Percentiles rank a stretch among this genome's conserved stretches.
Conservation (phyloP, 176 grass and related monocot genomes). For the Musa itinerans region DNA sequence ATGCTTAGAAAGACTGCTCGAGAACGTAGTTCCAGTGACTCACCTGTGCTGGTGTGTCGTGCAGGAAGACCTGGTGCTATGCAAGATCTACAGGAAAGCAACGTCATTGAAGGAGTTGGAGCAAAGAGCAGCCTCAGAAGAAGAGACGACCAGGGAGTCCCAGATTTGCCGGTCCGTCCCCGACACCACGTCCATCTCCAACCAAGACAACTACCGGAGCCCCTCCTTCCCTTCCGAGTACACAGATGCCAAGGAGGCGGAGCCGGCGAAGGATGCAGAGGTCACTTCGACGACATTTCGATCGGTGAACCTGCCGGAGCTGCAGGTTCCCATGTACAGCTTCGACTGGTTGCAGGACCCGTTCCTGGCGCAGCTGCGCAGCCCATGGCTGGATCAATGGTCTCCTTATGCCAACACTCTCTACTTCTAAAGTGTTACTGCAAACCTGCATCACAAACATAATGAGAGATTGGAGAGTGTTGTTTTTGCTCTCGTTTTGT, state of each 20-base stretch:
- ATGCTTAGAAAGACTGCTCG: background rate
- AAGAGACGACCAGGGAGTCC: conserved; percentile 1
- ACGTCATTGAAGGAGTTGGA: conserved; percentile 78
- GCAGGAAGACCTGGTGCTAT: conserved; percentile 69
- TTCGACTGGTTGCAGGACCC: conserved; percentile 62
- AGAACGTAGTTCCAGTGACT: background rate
- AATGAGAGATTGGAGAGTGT: too few relatives aligned
- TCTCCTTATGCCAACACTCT: conserved; percentile 56
- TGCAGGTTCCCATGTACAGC: conserved; percentile 17
- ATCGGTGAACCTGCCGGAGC: conserved; percentile 29
- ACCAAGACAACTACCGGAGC: conserved; percentile 34
- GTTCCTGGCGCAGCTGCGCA: conserved; percentile 49
- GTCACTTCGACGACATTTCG: conserved; percentile 24
- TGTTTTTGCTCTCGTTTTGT: too few relatives aligned
- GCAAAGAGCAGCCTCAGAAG: conserved; percentile 33
- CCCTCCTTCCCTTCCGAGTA: conserved; percentile 10
- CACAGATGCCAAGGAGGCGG: background rate
- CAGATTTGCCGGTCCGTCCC: conserved; percentile 8
- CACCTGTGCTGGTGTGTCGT: background rate
- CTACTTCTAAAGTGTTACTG: conserved; percentile 18
- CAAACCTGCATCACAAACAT: too few relatives aligned
- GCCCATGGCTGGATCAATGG: conserved; percentile 68
- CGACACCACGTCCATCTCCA: conserved; percentile 30
- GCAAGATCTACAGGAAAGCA: conserved; percentile 91
- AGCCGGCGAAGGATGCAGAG: conserved; percentile 28